Evolutionary conservation across 805 yeast genomes (phyloP), one percentile per base, ranked within the genome.

Genomic region (Yarrowia sp.): DNA sequence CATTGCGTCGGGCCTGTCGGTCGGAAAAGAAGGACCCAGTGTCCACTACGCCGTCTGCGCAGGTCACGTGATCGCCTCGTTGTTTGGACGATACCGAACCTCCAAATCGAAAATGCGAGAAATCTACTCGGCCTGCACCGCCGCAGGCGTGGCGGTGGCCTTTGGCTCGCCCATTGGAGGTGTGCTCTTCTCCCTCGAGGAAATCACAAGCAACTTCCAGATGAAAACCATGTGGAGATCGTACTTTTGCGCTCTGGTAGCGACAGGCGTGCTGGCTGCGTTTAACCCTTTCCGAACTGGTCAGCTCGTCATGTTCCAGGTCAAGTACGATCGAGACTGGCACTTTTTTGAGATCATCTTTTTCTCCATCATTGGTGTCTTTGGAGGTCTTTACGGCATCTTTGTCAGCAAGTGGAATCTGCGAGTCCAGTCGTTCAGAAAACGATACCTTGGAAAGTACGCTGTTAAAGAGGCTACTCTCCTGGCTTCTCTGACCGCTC

Each of bases 121-220:
- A 70, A 85, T 89, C 66, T 79, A 95, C 66, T 87, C 94, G 0
- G 97, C 99, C 0, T 89, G 97, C 3, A 85, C 97, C 10, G 98
- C 97, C 3, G 97, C 99, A 0, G 99, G 99, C 66, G 98, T 95
- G 9, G 98, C 98, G 0, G 98, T 95, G 9, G 99, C 98, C 0
- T 95, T 95, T 80, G 98, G 97, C 0, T 86, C 93, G 13, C 99
- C 99, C 0, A 92, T 94, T 80, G 99, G 99, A 40, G 99, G 99
- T 15, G 98, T 95, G 0, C 78, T 95, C 46, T 95, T 96, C 76
- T 87, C 96, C 13, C 84, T 95, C 69, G 99, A 95, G 76, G 99
- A 95, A 73, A 92, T 95, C 38, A 85, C 95, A 0, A 82, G 88
- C 39, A 84, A 85, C 47, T 89, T 92, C 75, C 89, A 86, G 71